phyloP scores from a whole-genome alignment of 768 basidiomycete genomes.

The Cubamyces lactineus region DNA sequence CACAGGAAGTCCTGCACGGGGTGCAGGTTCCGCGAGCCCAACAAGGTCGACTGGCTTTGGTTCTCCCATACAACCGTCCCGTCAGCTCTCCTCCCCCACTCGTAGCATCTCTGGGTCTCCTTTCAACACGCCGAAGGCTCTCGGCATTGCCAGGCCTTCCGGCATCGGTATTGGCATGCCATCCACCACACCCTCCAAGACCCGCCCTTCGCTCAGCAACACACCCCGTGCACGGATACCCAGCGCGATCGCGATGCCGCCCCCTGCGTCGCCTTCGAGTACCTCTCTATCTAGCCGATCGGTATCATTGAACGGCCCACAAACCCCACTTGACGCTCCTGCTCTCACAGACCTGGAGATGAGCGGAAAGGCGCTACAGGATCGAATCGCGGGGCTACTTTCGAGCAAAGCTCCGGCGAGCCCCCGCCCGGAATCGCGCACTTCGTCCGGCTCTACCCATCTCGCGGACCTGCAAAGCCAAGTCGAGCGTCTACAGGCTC shows the following conservation, averaged over 20 bases:
- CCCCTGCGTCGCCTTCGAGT: constrained; percentile 65
- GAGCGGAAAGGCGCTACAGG: constrained; percentile 48
- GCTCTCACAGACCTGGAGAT: constrained; percentile 41
- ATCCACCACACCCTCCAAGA: constrained; percentile 45
- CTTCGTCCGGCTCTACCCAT: constrained; percentile 37
- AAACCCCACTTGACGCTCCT: constrained; percentile 14
- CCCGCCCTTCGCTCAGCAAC: constrained; percentile 38
- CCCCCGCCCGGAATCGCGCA: constrained; percentile 40
- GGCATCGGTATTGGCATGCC: constrained; percentile 43
- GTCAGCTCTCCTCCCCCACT: constrained; percentile 42
- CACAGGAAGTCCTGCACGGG: constrained; percentile 24
- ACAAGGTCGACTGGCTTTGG: constrained; percentile 25
- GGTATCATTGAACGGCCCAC: constrained; percentile 42
- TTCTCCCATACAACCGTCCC: constrained; percentile 28
- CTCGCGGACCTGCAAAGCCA: constrained; percentile 41
- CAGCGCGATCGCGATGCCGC: constrained; percentile 80
- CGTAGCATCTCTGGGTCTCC: constrained; percentile 48
- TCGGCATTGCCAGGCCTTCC: constrained; percentile 39
- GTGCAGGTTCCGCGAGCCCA: constrained; percentile 27
- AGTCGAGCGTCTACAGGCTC: constrained; percentile 46
- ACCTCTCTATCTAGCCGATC: constrained; percentile 39
- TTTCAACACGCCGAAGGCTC: constrained; percentile 69
- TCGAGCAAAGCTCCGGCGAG: constrained; percentile 36
- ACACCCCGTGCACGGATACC: constrained; percentile 71
- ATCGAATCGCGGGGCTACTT: constrained; percentile 51